phyloP scores from a whole-genome alignment of 202 grass and related monocot species.

The Panicum virgatum region DNA sequence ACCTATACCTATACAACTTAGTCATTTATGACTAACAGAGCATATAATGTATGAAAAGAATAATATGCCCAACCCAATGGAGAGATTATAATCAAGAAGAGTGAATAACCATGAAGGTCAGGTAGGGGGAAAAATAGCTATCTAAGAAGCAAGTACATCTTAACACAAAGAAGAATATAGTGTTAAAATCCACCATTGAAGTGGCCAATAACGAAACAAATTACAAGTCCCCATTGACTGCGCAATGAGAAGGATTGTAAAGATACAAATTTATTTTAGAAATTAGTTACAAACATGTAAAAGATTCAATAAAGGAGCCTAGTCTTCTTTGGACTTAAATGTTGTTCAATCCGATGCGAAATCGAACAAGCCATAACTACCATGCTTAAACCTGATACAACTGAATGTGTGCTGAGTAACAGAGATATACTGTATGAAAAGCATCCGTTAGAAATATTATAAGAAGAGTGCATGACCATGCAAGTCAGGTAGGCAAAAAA shows the following conservation, averaged over 20 bases:
- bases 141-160: neutral
- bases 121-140: neutral
- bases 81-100: neutral
- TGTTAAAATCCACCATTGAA: neutral
- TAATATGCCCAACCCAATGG: neutral
- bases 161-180: neutral
- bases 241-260: constrained; percentile 9
- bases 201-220: neutral
- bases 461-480: neutral
- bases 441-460: neutral
- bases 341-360: neutral
- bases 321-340: constrained; percentile 8
- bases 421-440: constrained; percentile 4
- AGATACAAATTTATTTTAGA: neutral
- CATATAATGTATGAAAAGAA: constrained; percentile 17
- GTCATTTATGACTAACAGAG: neutral
- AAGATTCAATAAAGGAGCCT: neutral
- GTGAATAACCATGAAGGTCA: neutral
- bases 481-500: neutral
- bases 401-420: neutral
- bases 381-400: neutral
- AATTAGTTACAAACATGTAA: neutral
- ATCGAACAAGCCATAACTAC: neutral
- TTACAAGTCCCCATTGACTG: neutral
- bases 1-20: neutral